Evolutionary conservation across 2,329 filamentous ascomycete genomes (phyloP), one percentile per base, ranked within the genome.

Genomic region (Gyromitra esculenta): DNA sequence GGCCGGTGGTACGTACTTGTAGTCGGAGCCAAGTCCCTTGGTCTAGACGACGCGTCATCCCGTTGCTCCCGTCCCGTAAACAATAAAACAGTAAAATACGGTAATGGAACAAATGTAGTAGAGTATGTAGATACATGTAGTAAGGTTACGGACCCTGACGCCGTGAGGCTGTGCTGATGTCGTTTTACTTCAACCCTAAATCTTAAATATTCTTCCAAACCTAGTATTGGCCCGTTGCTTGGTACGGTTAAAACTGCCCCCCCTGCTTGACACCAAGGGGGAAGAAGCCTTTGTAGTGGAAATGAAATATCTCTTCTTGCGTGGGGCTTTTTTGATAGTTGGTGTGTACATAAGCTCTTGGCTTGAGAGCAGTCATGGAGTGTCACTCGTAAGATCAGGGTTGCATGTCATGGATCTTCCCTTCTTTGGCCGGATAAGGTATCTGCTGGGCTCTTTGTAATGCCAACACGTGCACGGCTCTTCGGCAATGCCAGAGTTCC

Each of bases 41-140:
- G n/a, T 41, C 37, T 1, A 43, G 57, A 43, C 37, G 57, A 60
- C 57, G 57, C 57, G 57, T 60, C 57, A 60, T 21, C 57, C 37
- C 8, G 52, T 56, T 13, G 9, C 18, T 56, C 21, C 52, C 57
- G 57, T 60, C 57, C n/a, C 37, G 35, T 43, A 43, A 41, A 39
- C 35, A 59, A 59, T 15, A 56, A 35, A 45, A 45, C 8, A 31
- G 2, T 45, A 45, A 59, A 13, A 9, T 1, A 15, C 9, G 57
- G 41, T 2, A 43, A 11, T n/a, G 7, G 57, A 60, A n/a, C 50
- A 54, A n/a, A 57, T 25, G 35, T 0, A 15, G 54, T 39, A 39
- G n/a, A 6, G 7, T 1, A 21, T 1, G 35, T 3, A 31, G 25
- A 31, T 31, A 15, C 4, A 41, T 4, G 18, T 21, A 39, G 31